A percentile compares a stretch with the other conserved stretches of the same genome.
phyloP scores from a whole-genome alignment of 1,284 basidiomycete genomes.

The Xerocomus minutiporus region DNA sequence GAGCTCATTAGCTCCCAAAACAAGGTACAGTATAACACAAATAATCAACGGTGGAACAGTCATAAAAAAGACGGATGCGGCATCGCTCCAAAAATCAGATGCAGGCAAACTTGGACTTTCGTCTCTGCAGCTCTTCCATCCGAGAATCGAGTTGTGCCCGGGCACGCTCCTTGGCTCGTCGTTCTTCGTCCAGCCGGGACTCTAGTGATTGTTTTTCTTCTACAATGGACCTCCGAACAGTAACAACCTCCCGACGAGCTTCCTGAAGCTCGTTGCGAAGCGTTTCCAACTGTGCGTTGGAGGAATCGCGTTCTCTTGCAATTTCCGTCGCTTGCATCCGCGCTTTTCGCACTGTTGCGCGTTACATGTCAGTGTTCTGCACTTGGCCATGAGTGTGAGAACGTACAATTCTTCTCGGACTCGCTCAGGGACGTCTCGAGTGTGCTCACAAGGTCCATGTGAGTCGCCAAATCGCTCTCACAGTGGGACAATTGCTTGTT shows the following conservation, averaged over 20 bases:
- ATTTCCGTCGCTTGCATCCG: conserved; percentile 86
- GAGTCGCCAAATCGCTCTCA: conserved; percentile 84
- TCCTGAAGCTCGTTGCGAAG: conserved; percentile 69
- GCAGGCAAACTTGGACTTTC: conserved; percentile 83
- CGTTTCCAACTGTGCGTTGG: conserved; percentile 58
- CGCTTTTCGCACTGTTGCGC: conserved; percentile 72
- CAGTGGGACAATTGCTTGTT: conserved; percentile 90
- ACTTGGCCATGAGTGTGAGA: conserved; percentile 11
- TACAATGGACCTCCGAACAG: conserved; percentile 71
- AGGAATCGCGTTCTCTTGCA: conserved; percentile 75
- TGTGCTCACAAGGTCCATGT: conserved; percentile 84
- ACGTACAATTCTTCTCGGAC: conserved; percentile 85
- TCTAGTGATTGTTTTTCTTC: conserved; percentile 84
- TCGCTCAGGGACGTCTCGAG: conserved; percentile 82
- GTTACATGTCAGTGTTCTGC: conserved; percentile 20
- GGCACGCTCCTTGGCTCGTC: conserved; percentile 75
- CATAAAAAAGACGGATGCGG: conserved; percentile 6
- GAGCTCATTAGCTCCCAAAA: conserved; percentile 26
- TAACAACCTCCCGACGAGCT: conserved; percentile 72
- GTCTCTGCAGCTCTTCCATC: conserved; percentile 76
- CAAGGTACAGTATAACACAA: conserved; percentile 25
- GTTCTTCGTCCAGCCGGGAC: conserved; percentile 75
- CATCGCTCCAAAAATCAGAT: conserved; percentile 38
- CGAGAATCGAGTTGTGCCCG: conserved; percentile 79
- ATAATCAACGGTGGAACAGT: conserved; percentile 17